Conservation (phyloP, 805 yeast species). For the Alloascoidea africana region DNA sequence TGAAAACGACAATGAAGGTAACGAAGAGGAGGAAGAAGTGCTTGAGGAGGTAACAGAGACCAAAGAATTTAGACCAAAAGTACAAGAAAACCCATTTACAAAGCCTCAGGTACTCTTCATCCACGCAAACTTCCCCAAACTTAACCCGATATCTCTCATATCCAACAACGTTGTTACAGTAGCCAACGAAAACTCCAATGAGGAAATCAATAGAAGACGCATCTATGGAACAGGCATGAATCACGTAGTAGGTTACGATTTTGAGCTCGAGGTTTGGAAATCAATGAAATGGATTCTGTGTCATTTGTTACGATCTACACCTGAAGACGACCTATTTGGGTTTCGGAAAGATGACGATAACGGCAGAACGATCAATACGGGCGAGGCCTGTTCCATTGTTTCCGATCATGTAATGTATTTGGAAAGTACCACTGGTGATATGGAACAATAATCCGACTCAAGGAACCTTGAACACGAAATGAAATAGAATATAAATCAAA, state of each 20-base stretch:
- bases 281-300: neutral
- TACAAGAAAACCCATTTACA: neutral
- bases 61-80: neutral
- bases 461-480: too few species aligned
- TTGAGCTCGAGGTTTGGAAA: constrained; percentile 1
- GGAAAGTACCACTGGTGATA: constrained; percentile 2
- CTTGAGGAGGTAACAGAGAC: neutral
- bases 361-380: too few species aligned
- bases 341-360: too few species aligned
- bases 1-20: constrained; percentile 1
- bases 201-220: neutral
- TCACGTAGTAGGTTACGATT: neutral
- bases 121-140: constrained; percentile 1
- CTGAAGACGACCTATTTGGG: too few species aligned
- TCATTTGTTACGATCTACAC: too few species aligned
- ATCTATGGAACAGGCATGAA: neutral
- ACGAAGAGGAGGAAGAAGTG: neutral
- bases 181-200: too few species aligned
- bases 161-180: neutral
- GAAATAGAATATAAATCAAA: too few species aligned
- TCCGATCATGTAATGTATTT: constrained; percentile 2
- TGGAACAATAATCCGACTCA: too few species aligned
- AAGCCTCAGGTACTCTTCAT: neutral
- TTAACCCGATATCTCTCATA: neutral
- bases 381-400: neutral